Evolutionary conservation across 495 filamentous ascomycete species (phyloP), one percentile per base, ranked within the genome.

Genomic region (Daldinia vernicosa): DNA sequence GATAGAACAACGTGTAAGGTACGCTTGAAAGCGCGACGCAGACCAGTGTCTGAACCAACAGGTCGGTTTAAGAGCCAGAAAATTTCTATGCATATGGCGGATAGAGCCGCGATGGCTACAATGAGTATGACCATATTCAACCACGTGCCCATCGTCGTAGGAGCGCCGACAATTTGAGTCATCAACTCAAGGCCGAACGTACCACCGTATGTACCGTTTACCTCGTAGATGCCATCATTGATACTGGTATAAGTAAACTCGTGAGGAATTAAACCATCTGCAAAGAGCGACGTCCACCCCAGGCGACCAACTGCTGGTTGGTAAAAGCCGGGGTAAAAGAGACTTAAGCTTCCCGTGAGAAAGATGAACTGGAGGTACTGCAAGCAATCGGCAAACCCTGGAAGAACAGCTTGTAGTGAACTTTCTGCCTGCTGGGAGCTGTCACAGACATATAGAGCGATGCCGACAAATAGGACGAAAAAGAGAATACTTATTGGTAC

Each of bases 311-410:
- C 19, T 19, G 43, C 43, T 9, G 43, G 43, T 14, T 47, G 19
- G 9, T 88, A 93, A 71, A 87, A 94, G 0, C 91, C 91, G 0
- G 91, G 92, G 72, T 93, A 94, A 59, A 88, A 85, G 73, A 94
- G 74, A 24, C 86, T 90, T 39, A 94, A 79, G 28, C 86, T 85
- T 2, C 91, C 91, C 0, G 91, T 88, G 51, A 94, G 81, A 26
- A 92, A 89, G 33, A 90, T 84, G 71, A 92, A 93, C 72, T 94
- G 91, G 24, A 94, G 84, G 74, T 93, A 94, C 75, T 94, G 91
- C 17, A 94, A 83, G 73, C 91, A 94, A 27, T 71, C 69, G 26
- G 61, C 68, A 19, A 71, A 35, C 0, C 63, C 56, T 6, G 67
- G 67, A n/a, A 70, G 67, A 27, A 66, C 9, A 9, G 57, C 52